Percentiles rank a stretch among this genome's conserved stretches.
phyloP scores from a whole-genome alignment of 2,329 filamentous ascomycete species.

The Trichoderma sp. region DNA sequence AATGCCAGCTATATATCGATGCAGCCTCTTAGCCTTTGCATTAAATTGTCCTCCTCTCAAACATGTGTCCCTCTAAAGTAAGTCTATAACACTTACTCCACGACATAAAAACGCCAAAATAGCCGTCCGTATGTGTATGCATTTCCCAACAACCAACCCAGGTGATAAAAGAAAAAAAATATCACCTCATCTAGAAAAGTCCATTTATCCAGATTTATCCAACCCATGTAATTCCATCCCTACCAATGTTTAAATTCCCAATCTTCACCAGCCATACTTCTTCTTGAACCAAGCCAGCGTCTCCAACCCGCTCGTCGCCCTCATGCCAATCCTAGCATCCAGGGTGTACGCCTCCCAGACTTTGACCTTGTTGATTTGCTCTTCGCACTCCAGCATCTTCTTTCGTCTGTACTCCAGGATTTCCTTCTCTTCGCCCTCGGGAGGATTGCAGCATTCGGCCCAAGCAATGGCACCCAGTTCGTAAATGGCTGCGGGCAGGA shows the following conservation, averaged over 20 bases:
- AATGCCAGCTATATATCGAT: not conserved
- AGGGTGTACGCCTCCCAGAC: conserved; percentile 72
- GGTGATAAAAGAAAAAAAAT: not conserved
- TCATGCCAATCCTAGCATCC: conserved; percentile 73
- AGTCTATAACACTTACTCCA: not conserved
- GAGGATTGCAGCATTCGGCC: conserved; percentile 60
- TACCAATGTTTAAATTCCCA: not conserved
- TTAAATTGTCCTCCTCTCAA: not conserved
- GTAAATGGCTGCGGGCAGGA: conserved; percentile 74
- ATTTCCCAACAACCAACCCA: not conserved
- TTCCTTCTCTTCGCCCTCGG: conserved; percentile 32
- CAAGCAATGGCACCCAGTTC: conserved; percentile 83
- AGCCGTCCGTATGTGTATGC: conserved; percentile 5
- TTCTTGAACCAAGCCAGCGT: conserved; percentile 59
- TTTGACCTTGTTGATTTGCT: conserved; percentile 66
- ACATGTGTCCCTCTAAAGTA: not conserved
- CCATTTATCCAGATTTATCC: not conserved
- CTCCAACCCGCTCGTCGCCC: conserved; percentile 68
- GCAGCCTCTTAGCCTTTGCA: not conserved
- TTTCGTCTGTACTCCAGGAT: conserved; percentile 43
- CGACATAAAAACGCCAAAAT: conserved; percentile 1
- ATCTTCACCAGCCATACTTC: conserved; percentile 38
- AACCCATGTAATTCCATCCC: not conserved
- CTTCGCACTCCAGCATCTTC: conserved; percentile 62
- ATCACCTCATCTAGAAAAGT: not conserved